Evolutionary conservation across 2,329 filamentous ascomycete genomes (phyloP), one percentile per base, ranked within the genome.

Genomic region (Alternaria burnsii): DNA sequence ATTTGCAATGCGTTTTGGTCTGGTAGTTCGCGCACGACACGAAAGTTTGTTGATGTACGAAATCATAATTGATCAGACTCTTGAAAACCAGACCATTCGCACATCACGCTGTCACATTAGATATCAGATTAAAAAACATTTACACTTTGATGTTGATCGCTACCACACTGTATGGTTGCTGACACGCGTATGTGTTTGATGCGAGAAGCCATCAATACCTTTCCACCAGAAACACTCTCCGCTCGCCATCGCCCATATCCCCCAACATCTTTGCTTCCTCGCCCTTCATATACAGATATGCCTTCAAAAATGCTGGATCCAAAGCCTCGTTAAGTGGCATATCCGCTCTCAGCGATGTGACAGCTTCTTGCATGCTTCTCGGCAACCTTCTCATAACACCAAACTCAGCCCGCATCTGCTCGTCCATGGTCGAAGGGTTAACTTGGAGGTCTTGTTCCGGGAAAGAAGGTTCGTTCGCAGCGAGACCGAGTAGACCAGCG

Each of bases 201-300:
- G 34, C 14, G 5, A 36, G 14, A 5, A 14, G 46, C 20, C 20
- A n/a, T 50, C 20, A 91, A 71, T 92, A 92, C 64, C 89, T 80
- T 71, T 90, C 88, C 63, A 91, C 83, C 56, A 91, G 76, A 86
- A 89, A 92, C 14, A 80, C 75, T 65, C 82, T 82, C 52, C 83
- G 82, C 60, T 84, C 77, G 3, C 79, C 75, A 5, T 80, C 78
- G 0, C 66, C 68, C 84, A 91, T 86, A 1, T 72, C 70, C 10
- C 74, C 76, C 59, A 88, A 69, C 68, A 87, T 77, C 20, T 78
- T 77, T 63, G 83, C 73, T 78, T 92, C 89, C 2, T 79, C 83
- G 61, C 80, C 80, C 80, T 92, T 92, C 63, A 90, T 81, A 0
- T 74, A 74, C 2, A 85, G 43, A 70, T 89, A 92, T 47, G 85